These are phyloP conservation scores for Aureobasidium musti DNA, from an alignment of 2,329 filamentous ascomycete species.

Conservation along the genomic window DNA sequence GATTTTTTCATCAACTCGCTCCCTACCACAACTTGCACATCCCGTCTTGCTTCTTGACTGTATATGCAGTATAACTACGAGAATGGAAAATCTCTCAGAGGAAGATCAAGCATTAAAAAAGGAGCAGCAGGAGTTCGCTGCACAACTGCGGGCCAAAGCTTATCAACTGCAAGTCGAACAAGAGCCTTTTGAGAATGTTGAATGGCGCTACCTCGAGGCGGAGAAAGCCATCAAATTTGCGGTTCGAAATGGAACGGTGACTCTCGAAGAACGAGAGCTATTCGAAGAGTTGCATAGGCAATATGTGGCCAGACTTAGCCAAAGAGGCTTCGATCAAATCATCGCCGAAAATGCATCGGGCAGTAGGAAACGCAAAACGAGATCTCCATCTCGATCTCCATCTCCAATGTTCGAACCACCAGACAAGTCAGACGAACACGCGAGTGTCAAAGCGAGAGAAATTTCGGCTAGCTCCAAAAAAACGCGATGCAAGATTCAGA, in stretches of 20 bases:
- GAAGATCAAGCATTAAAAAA: neutral
- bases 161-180: neutral
- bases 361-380: neutral
- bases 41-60: neutral
- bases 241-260: neutral
- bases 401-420: neutral
- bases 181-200: neutral
- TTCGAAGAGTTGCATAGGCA: neutral
- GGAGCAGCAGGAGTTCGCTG: neutral
- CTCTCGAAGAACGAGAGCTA: neutral
- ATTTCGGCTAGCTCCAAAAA: too few relatives aligned
- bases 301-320: neutral
- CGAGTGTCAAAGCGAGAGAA: too few relatives aligned
- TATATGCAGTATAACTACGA: neutral
- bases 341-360: neutral
- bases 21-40: neutral
- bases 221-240: neutral
- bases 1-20: neutral
- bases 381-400: too few relatives aligned
- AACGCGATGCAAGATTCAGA: neutral
- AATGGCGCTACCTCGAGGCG: neutral
- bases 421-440: too few relatives aligned
- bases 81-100: neutral
- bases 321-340: neutral
- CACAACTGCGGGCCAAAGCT: neutral